Base-by-base conservation (phyloP, 208 protist genomes). In the Trypanosoma caninum region DNA sequence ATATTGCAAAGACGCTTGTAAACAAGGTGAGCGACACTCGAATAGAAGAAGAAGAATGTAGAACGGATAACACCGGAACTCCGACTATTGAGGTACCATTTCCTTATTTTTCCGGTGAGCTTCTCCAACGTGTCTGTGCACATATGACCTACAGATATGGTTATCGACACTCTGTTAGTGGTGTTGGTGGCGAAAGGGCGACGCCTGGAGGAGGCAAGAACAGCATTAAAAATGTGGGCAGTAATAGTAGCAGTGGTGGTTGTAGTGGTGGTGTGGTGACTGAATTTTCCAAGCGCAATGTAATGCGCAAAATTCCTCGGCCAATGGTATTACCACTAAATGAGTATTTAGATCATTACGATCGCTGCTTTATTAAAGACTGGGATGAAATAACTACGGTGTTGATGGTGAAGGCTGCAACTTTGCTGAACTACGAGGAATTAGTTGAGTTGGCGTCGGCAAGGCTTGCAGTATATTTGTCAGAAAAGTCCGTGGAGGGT, bases 371-470 rank as follows among this genome's bases (percentile, higher is more conserved):
- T 54, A 73, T 94, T 54, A 25, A 70, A 20, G 76, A 87, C 57
- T 91, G 83, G 87, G 82, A 91, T 76, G 87, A 94, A 57, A 28
- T 60, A 30, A 80, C 52, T 6, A 88, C 84, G 25, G 61, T 91
- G 57, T 52, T 68, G 51, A 87, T 94, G 76, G 67, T 96, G 27
- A 90, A 94, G 72, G 87, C 83, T 5, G 87, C 92, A 25, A 95
- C 87, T 23, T 64, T 95, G 56, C 73, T 97, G 18, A 90, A 94
- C 51, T 93, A 95, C 55, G 82, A 91, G 40, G 75, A 83, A 22
- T 72, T 97, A 16, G 55, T 92, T 27, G 81, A 93, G 31, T 78
- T 97, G n/a, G 76, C 89, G 11, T 94, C 87, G 6, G 85, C 85
- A 7, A 89, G 84, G 61, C 68, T 96, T 28, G 90, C 90, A 2